Conservation (phyloP, 208 protist species). For the Wallacemonas collosoma region DNA sequence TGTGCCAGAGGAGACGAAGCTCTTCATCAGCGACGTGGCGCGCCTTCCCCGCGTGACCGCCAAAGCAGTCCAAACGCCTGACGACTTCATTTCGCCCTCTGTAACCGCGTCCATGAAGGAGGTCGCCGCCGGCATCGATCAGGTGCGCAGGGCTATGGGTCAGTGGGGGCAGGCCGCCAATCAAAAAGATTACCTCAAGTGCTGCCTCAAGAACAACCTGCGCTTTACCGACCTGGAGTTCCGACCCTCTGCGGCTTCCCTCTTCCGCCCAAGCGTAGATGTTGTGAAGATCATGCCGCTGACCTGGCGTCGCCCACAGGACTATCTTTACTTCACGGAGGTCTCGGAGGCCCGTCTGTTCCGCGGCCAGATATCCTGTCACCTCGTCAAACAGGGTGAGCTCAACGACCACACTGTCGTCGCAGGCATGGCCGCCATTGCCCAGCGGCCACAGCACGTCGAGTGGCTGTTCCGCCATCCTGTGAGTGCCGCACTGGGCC, state of each 20-base stretch:
- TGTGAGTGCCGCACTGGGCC: conserved; percentile 28
- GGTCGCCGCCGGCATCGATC: conserved; percentile 32
- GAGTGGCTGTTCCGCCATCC: conserved; percentile 67
- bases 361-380: conserved; percentile 45
- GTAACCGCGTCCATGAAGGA: conserved; percentile 34
- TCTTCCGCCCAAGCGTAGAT: conserved; percentile 34
- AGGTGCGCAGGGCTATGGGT: conserved; percentile 30
- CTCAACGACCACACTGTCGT: conserved; percentile 71
- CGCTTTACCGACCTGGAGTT: conserved; percentile 62
- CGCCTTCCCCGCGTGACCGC: conserved; percentile 35
- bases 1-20: conserved; percentile 58
- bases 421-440: conserved; percentile 63
- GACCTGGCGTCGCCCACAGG: conserved; percentile 49
- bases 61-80: conserved; percentile 42
- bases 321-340: conserved; percentile 45
- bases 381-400: conserved; percentile 60
- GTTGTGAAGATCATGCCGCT: conserved; percentile 28
- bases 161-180: conserved; percentile 38
- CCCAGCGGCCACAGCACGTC: conserved; percentile 48
- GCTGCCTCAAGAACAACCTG: conserved; percentile 40
- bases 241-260: conserved; percentile 29
- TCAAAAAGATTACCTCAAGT: conserved; percentile 38
- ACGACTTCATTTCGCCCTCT: conserved; percentile 44
- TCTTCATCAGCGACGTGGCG: conserved; percentile 38
- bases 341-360: conserved; percentile 48